Conservation (phyloP, 176 grass and related monocot species). For the Oryza meridionalis region DNA sequence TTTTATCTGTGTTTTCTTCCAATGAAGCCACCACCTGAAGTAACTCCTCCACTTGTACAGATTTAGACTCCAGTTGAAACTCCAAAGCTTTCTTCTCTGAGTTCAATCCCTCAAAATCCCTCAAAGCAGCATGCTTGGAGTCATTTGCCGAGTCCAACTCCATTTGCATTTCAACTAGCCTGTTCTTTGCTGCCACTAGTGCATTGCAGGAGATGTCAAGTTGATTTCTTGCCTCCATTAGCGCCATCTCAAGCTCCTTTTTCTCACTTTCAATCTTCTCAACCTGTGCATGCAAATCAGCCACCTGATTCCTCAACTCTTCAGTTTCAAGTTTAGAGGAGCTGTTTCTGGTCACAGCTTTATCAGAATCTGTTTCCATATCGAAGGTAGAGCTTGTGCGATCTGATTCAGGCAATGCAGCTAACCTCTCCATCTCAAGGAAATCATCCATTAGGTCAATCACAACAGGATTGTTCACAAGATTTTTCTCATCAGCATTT, state of each 20-base stretch:
- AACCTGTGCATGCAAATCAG: conserved; percentile 62
- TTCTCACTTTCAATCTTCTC: conserved; percentile 67
- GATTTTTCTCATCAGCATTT: conserved; percentile 53
- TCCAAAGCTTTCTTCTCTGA: conserved; percentile 61
- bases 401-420: conserved; percentile 67
- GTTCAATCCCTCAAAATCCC: conserved; percentile 56
- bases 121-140: conserved; percentile 53
- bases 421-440: conserved; percentile 97
- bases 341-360: conserved; percentile 46
- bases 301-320: conserved; percentile 51
- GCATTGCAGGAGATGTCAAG: conserved; percentile 63
- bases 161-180: conserved; percentile 76
- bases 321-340: conserved; percentile 57
- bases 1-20: conserved; percentile 64
- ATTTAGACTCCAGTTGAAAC: conserved; percentile 62
- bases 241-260: conserved; percentile 59
- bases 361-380: conserved; percentile 62
- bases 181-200: conserved; percentile 64
- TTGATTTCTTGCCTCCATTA: conserved; percentile 67
- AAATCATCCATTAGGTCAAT: conserved; percentile 99
- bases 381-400: conserved; percentile 56
- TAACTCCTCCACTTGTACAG: conserved; percentile 57
- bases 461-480: conserved; percentile 57
- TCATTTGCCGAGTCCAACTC: conserved; percentile 63
- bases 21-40: conserved; percentile 59